A percentile compares a stretch with the other conserved stretches of the same genome.
Evolutionary conservation across 495 filamentous ascomycete species (phyloP).

Genomic region (Cudoniella acicularis): DNA sequence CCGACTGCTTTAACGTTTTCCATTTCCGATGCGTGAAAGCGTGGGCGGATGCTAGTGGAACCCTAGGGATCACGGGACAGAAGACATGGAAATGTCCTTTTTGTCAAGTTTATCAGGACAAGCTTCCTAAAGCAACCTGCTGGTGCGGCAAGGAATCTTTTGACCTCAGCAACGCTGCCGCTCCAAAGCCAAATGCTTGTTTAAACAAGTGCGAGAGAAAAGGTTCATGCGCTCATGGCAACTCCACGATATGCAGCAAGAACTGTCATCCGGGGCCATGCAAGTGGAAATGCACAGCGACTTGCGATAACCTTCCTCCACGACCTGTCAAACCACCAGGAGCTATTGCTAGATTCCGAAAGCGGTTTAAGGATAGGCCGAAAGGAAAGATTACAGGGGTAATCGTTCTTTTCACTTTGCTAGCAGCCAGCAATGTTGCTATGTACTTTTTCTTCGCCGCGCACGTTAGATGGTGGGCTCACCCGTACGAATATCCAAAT

Average conservation of each 20-base stretch:
- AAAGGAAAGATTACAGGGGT: neutral
- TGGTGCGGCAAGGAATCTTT: conserved; percentile 7
- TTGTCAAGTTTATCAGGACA: neutral
- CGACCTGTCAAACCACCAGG: neutral
- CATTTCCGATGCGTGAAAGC: conserved; percentile 10
- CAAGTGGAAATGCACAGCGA: neutral
- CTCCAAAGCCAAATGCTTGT: conserved; percentile 5
- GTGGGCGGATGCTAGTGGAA: neutral
- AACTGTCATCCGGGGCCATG: conserved; percentile 13
- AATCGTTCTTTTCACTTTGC: neutral
- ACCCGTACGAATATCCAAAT: conserved; percentile 3
- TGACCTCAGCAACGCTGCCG: neutral
- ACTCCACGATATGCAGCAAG: neutral
- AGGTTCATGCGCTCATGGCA: neutral
- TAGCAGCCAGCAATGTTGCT: neutral
- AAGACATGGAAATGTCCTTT: conserved; percentile 13
- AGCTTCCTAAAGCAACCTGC: neutral
- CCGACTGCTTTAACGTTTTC: conserved; percentile 2
- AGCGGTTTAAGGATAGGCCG: neutral
- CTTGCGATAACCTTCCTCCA: neutral
- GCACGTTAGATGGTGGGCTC: conserved; percentile 5
- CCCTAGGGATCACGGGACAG: neutral
- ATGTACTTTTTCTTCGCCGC: neutral
- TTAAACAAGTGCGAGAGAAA: neutral
- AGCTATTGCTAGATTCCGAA: neutral